Evolutionary conservation across 306 rosid species (phyloP).

Genomic region (Mimosa pudica): DNA sequence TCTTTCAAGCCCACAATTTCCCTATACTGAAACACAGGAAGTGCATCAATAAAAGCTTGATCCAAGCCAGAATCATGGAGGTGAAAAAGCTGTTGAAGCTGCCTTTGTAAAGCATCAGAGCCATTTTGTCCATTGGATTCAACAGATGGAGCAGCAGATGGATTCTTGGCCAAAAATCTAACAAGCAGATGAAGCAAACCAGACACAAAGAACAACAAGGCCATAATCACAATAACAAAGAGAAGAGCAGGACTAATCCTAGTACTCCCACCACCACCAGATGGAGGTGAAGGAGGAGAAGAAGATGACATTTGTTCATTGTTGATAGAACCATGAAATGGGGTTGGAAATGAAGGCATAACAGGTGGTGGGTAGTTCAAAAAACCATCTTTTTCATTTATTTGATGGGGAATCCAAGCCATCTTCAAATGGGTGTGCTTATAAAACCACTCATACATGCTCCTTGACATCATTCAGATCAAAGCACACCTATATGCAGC

Average conservation of each 20-base stretch:
- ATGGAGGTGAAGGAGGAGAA: slow-evolving; percentile 47
- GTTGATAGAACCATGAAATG: slow-evolving; percentile 48
- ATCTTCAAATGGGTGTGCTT: slow-evolving; percentile 74
- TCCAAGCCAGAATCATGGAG: slow-evolving; percentile 96
- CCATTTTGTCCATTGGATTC: slow-evolving; percentile 64
- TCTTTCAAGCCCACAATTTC: slow-evolving; percentile 91
- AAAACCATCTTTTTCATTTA: slow-evolving; percentile 72
- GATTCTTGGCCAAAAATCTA: slow-evolving; percentile 87
- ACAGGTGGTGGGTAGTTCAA: slow-evolving; percentile 68
- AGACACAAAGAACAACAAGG: slow-evolving; percentile 89
- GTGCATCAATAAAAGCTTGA: slow-evolving; percentile 96
- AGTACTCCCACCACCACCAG: slow-evolving; percentile 62
- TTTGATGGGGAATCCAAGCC: slow-evolving; percentile 68
- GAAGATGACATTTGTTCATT: slow-evolving; percentile 47
- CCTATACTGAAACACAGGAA: slow-evolving; percentile 90
- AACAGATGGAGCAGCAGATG: slow-evolving; percentile 64
- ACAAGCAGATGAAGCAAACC: slow-evolving; percentile 93
- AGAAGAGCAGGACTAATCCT: slow-evolving; percentile 95
- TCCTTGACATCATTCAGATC: slow-evolving; percentile 56
- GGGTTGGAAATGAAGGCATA: slow-evolving; percentile 49
- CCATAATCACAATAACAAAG: slow-evolving; percentile 87
- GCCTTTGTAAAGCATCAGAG: slow-evolving; percentile 93
- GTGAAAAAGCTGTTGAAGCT: slow-evolving; percentile 93
- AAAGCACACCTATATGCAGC: slow-evolving; percentile 27
- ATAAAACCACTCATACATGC: slow-evolving; percentile 47